A percentile compares a stretch with the other conserved stretches of the same genome.
Conservation (phyloP, 176 grass and related monocot species). For the Cenchrus americanus region DNA sequence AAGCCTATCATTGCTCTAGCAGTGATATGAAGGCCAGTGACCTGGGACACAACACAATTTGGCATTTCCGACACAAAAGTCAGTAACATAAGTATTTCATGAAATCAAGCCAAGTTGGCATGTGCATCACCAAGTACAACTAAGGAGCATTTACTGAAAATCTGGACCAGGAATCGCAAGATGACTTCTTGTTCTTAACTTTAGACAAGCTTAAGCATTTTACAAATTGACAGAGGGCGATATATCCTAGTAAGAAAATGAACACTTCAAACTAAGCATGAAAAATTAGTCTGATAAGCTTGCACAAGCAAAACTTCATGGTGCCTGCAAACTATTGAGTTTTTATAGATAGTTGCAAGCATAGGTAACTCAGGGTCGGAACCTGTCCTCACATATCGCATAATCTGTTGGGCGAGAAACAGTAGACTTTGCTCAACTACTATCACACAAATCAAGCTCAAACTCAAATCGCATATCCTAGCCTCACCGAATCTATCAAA, state of each 20-base stretch:
- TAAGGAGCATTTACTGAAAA: not conserved
- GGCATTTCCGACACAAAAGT: not conserved
- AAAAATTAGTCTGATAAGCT: not conserved
- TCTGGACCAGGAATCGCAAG: not conserved
- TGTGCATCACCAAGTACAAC: not conserved
- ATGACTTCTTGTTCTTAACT: not conserved
- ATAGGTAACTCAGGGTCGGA: not conserved
- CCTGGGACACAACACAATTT: not conserved
- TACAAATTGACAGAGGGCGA: not conserved
- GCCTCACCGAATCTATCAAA: not conserved
- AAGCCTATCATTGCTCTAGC: not conserved
- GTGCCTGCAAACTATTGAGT: not conserved
- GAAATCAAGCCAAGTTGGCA: not conserved
- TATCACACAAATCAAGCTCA: not conserved
- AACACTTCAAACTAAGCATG: constrained; percentile 8
- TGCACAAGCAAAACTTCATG: not conserved
- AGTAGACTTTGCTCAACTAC: not conserved
- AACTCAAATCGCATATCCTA: not conserved
- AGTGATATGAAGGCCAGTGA: not conserved
- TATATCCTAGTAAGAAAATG: not conserved
- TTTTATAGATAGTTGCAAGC: not conserved
- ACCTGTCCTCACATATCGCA: not conserved
- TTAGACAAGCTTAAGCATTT: not conserved
- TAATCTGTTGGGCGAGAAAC: not conserved
- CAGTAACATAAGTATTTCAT: not conserved